Conservation (phyloP, 257 asterid genomes). For the Lycium ferocissimum region DNA sequence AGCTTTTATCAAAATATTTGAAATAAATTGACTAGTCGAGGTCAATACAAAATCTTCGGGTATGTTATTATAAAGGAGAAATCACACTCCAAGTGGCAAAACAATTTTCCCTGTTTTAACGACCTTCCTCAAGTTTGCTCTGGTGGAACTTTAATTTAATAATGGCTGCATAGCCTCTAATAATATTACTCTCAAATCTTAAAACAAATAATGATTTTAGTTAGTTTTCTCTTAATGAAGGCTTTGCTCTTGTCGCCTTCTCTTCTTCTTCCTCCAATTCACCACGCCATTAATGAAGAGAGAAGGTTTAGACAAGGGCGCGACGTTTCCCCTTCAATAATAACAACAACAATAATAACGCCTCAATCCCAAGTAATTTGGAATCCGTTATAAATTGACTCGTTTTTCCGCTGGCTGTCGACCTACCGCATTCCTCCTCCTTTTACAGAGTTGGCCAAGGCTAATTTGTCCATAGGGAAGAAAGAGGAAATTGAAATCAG, state of each 20-base stretch:
- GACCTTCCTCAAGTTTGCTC: constrained; percentile 40
- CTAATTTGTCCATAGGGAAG: not conserved
- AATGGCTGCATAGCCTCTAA: constrained; percentile 39
- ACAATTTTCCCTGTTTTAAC: constrained; percentile 42
- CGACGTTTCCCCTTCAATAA: not conserved
- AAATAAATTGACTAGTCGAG: not conserved
- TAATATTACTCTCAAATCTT: constrained; percentile 22
- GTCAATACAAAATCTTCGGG: not conserved
- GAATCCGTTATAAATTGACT: not conserved
- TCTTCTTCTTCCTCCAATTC: constrained; percentile 40
- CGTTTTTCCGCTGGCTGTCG: not conserved
- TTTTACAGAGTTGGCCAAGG: not conserved
- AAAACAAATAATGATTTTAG: constrained; percentile 30
- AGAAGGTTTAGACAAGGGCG: constrained; percentile 37
- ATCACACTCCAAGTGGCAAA: constrained; percentile 29
- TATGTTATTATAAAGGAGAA: not conserved
- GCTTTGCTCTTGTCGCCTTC: constrained; percentile 43
- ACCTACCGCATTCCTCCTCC: not conserved
- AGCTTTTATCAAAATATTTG: not conserved
- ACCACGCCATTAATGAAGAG: constrained; percentile 31
- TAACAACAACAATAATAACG: not conserved
- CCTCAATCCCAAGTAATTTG: not conserved
- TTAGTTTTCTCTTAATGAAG: constrained; percentile 34
- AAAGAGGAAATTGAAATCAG: not conserved
- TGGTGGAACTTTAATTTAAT: constrained; percentile 29